Evolutionary conservation across 2,329 filamentous ascomycete genomes (phyloP).

Genomic region (Fusarium sp.): DNA sequence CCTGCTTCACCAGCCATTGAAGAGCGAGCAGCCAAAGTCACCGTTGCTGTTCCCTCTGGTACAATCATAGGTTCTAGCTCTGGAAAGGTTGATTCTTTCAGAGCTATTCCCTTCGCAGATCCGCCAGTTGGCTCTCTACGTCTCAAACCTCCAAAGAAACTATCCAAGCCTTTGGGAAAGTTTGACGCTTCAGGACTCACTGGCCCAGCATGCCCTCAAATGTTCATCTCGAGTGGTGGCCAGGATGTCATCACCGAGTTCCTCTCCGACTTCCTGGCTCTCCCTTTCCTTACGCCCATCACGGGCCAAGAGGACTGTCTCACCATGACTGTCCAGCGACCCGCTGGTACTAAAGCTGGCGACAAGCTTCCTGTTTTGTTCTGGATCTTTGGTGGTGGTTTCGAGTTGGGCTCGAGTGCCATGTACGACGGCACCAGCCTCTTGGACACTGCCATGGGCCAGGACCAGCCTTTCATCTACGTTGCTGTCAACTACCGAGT

Average conservation of each 20-base stretch:
- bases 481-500: constrained; percentile 84
- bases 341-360: constrained; percentile 63
- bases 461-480: constrained; percentile 70
- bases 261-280: constrained; percentile 62
- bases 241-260: constrained; percentile 56
- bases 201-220: constrained; percentile 77
- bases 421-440: constrained; percentile 65
- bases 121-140: constrained; percentile 74
- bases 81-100: constrained; percentile 72
- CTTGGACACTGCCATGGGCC: constrained; percentile 57
- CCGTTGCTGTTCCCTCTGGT: constrained; percentile 66
- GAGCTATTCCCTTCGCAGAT: constrained; percentile 79
- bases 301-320: constrained; percentile 73
- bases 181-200: constrained; percentile 66
- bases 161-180: constrained; percentile 68
- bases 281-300: constrained; percentile 67
- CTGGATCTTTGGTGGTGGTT: constrained; percentile 78
- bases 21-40: constrained; percentile 59
- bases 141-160: constrained; percentile 72
- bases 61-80: constrained; percentile 64
- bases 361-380: constrained; percentile 74
- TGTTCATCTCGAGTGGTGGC: constrained; percentile 66
- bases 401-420: constrained; percentile 63
- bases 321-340: constrained; percentile 69
- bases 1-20: constrained; percentile 49